Conservation (phyloP, 1,284 basidiomycete species). For the Leccinum solheimii region DNA sequence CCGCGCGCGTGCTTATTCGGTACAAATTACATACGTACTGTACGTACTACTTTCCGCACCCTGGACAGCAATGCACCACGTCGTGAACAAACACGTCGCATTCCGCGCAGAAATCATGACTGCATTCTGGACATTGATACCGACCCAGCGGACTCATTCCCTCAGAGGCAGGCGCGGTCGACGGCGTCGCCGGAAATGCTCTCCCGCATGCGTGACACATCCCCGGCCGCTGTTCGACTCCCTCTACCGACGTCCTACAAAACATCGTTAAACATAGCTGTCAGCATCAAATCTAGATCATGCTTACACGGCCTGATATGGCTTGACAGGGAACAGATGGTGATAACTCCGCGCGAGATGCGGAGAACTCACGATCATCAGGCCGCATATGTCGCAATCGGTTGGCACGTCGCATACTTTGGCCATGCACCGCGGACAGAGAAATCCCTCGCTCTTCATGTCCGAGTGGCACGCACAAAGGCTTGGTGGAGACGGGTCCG, state of each 20-base stretch:
- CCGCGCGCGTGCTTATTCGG: not conserved
- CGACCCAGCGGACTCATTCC: constrained; percentile 78
- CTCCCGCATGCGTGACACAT: constrained; percentile 75
- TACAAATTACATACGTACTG: not conserved
- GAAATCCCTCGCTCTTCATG: constrained; percentile 86
- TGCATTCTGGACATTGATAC: constrained; percentile 68
- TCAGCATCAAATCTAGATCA: constrained; percentile 2
- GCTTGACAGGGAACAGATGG: constrained; percentile 88
- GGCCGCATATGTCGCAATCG: constrained; percentile 94
- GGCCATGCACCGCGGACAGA: constrained; percentile 90
- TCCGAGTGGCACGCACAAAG: constrained; percentile 94
- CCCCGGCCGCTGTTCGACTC: constrained; percentile 34
- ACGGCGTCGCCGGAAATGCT: constrained; percentile 50
- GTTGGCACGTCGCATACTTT: constrained; percentile 98
- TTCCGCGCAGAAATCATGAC: constrained; percentile 63
- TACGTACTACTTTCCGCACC: constrained; percentile 43
- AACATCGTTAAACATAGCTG: constrained; percentile 4
- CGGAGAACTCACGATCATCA: constrained; percentile 97
- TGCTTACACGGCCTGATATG: constrained; percentile 78
- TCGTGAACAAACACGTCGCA: constrained; percentile 78
- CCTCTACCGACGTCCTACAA: constrained; percentile 42
- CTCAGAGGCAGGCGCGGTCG: constrained; percentile 46
- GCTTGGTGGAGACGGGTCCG: constrained; percentile 76
- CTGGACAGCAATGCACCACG: constrained; percentile 72
- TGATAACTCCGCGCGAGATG: constrained; percentile 96